Conservation (phyloP, 2,329 filamentous ascomycete species). For the Chlorencoelia australis region DNA sequence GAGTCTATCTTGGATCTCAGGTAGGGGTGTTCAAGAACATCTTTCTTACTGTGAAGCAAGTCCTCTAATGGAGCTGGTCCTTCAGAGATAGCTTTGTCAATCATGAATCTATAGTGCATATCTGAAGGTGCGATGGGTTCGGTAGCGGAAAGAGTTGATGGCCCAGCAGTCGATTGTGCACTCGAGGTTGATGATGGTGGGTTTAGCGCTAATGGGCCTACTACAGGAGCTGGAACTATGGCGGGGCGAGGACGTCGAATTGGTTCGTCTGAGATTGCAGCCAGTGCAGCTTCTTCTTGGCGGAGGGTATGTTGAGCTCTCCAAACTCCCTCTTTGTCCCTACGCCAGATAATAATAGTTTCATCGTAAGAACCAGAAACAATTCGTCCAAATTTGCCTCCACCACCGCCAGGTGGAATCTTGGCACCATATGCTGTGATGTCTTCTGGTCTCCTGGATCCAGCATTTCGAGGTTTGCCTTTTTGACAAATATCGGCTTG, state of each 20-base stretch:
- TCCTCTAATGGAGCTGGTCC: conserved; percentile 35
- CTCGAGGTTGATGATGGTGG: too few species aligned
- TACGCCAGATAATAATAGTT: conserved; percentile 89
- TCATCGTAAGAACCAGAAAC: conserved; percentile 96
- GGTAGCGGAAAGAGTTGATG: too few species aligned
- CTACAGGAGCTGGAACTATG: too few species aligned
- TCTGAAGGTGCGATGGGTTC: conserved; percentile 22
- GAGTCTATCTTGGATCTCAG: conserved; percentile 12
- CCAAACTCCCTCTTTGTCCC: conserved; percentile 78
- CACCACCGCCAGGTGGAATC: conserved; percentile 82
- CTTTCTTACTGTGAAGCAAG: conserved; percentile 17
- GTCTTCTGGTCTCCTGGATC: conserved; percentile 64
- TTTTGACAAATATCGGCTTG: conserved; percentile 23
- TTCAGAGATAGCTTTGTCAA: conserved; percentile 42
- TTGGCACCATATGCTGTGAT: conserved; percentile 75
- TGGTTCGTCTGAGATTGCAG: conserved; percentile 31
- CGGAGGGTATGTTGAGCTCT: conserved; percentile 63
- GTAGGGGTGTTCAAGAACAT: conserved; percentile 14
- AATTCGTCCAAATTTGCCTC: conserved; percentile 83
- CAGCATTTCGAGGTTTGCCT: conserved; percentile 39
- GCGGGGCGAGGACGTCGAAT: too few species aligned
- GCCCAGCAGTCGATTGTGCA: too few species aligned
- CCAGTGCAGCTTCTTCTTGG: conserved; percentile 58
- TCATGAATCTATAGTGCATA: conserved; percentile 40
- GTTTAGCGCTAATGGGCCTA: too few species aligned